phyloP scores from a whole-genome alignment of 495 filamentous ascomycete genomes.

The Penicillium coprophilum region DNA sequence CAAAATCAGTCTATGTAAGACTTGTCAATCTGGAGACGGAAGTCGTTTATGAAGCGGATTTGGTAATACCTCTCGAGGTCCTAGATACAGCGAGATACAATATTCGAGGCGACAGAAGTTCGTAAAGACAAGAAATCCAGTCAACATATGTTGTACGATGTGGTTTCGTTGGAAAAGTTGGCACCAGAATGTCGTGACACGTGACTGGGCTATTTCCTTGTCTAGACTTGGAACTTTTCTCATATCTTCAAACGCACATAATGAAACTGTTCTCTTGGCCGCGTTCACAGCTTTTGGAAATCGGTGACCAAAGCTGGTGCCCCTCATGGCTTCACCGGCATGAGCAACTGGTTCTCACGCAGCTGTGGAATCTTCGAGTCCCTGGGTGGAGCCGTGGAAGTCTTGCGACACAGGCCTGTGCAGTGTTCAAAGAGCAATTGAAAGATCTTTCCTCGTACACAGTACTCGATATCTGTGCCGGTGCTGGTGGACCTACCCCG shows the following conservation, averaged over 20 bases:
- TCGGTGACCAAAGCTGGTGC: constrained; percentile 40
- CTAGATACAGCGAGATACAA: background rate
- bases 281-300: constrained; percentile 36
- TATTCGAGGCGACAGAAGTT: background rate
- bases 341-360: constrained; percentile 35
- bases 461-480: constrained; percentile 74
- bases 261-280: constrained; percentile 19
- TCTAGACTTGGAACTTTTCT: background rate
- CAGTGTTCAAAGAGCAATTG: constrained; percentile 48
- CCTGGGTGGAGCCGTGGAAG: constrained; percentile 24
- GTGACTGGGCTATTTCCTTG: background rate
- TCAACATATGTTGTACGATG: background rate
- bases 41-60: background rate
- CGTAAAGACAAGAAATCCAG: background rate
- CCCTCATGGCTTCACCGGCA: constrained; percentile 31
- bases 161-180: background rate
- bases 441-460: constrained; percentile 45
- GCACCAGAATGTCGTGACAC: background rate
- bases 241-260: background rate
- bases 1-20: background rate
- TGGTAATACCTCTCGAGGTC: background rate
- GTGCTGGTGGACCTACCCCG: constrained; percentile 67
- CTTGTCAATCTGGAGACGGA: background rate
- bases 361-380: constrained; percentile 33
- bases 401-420: constrained; percentile 26